Conservation (phyloP, 2,329 filamentous ascomycete species). For the Nigrospora oryzae region DNA sequence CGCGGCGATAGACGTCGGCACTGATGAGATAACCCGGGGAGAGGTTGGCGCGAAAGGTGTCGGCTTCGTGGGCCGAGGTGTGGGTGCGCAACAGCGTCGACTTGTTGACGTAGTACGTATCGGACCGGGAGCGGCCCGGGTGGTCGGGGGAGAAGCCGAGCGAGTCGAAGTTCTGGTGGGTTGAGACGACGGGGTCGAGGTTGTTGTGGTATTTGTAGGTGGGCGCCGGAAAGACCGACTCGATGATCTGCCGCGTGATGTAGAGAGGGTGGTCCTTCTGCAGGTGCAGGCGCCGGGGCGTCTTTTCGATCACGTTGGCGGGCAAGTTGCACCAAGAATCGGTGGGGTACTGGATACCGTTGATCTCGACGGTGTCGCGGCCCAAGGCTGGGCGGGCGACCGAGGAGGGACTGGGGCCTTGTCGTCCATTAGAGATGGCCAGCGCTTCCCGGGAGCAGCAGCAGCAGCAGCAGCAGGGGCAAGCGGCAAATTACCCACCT, state of each 20-base stretch:
- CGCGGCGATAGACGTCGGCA: constrained; percentile 90
- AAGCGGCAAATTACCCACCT: too few relatives aligned
- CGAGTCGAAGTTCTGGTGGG: constrained; percentile 91
- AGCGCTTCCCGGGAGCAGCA: too few relatives aligned
- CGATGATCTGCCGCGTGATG: constrained; percentile 87
- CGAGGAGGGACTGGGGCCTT: too few relatives aligned
- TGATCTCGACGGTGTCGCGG: constrained; percentile 40
- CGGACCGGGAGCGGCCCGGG: constrained; percentile 75
- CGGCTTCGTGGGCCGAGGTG: constrained; percentile 86
- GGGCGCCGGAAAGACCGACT: constrained; percentile 71
- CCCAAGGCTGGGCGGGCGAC: constrained; percentile 2
- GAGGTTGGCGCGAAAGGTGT: constrained; percentile 65
- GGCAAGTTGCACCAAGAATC: constrained; percentile 86
- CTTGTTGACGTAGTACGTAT: constrained; percentile 93
- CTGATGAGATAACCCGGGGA: constrained; percentile 80
- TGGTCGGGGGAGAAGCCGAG: constrained; percentile 84
- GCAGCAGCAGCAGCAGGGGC: too few relatives aligned
- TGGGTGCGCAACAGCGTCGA: constrained; percentile 82
- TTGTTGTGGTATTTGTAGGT: constrained; percentile 70
- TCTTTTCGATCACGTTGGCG: constrained; percentile 61
- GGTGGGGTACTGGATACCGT: constrained; percentile 53
- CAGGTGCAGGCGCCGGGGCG: constrained; percentile 78
- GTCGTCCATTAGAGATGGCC: too few relatives aligned
- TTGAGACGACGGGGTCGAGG: constrained; percentile 76
- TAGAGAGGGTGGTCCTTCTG: constrained; percentile 81